Evolutionary conservation across 2,329 filamentous ascomycete genomes (phyloP).

Genomic region (Periglandula ipomoeae): DNA sequence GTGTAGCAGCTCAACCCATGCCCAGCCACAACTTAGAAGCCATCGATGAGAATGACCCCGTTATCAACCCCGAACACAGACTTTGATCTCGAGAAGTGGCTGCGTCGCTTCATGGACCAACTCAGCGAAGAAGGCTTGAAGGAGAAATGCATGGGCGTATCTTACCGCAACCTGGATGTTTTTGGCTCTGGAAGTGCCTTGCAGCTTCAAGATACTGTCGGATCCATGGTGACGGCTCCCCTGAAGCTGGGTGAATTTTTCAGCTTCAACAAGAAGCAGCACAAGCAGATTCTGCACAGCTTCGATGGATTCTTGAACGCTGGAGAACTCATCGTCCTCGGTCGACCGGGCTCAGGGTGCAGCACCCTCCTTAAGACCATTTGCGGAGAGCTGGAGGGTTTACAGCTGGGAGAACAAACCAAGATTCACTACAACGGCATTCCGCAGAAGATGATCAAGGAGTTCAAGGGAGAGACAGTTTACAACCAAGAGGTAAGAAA

Average conservation of each 20-base stretch:
- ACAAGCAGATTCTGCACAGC: constrained; percentile 51
- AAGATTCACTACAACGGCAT: constrained; percentile 55
- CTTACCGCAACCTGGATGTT: constrained; percentile 57
- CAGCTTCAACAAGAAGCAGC: constrained; percentile 31
- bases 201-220: constrained; percentile 60
- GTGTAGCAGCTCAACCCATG: constrained; percentile 11
- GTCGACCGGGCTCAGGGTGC: constrained; percentile 56
- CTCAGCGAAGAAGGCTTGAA: constrained; percentile 47
- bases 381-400: constrained; percentile 48
- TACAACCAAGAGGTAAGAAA: constrained; percentile 61
- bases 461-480: constrained; percentile 57
- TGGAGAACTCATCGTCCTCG: constrained; percentile 62
- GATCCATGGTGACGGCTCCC: constrained; percentile 47
- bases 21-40: constrained; percentile 12
- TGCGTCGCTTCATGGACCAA: constrained; percentile 27
- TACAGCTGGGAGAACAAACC: constrained; percentile 41
- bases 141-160: constrained; percentile 46
- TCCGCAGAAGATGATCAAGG: constrained; percentile 42
- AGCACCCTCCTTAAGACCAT: constrained; percentile 55
- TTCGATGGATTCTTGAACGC: constrained; percentile 56
- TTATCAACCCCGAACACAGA: constrained; percentile 27
- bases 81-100: constrained; percentile 35
- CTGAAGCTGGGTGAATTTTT: constrained; percentile 49
- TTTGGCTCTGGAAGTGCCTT: constrained; percentile 58
- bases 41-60: constrained; percentile 20